phyloP scores from a whole-genome alignment of 805 yeast genomes.

The Candida sphagnicola region DNA sequence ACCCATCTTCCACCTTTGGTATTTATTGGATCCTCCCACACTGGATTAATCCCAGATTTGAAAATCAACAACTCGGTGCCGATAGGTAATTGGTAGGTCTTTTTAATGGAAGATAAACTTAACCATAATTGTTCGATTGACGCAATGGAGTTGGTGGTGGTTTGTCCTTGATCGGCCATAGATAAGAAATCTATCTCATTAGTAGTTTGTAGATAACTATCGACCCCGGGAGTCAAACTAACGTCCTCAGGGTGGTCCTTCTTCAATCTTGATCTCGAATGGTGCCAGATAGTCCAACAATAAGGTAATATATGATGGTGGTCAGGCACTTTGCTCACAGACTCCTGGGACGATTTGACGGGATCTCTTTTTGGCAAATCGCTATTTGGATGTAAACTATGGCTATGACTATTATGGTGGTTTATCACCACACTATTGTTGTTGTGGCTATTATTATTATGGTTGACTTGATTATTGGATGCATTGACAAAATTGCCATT shows the following conservation, averaged over 20 bases:
- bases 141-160: conserved; percentile 30
- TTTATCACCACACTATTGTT: no score
- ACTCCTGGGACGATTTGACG: conserved; percentile 28
- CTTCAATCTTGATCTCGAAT: conserved; percentile 27
- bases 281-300: conserved; percentile 51
- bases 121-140: conserved; percentile 54
- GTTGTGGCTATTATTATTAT: no score
- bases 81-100: conserved; percentile 32
- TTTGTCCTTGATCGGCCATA: conserved; percentile 7
- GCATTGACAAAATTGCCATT: background rate
- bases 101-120: conserved; percentile 35
- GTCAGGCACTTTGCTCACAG: conserved; percentile 20
- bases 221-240: conserved; percentile 28
- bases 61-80: conserved; percentile 56
- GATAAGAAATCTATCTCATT: conserved; percentile 38
- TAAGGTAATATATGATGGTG: conserved; percentile 40
- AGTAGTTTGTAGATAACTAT: conserved; percentile 45
- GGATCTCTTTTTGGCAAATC: conserved; percentile 35
- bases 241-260: conserved; percentile 14
- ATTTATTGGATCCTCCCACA: conserved; percentile 66
- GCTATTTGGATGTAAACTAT: conserved; percentile 7
- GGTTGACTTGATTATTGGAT: background rate
- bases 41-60: conserved; percentile 57
- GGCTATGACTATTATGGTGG: background rate
- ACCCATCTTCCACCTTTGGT: conserved; percentile 62